Base-by-base conservation (phyloP, 768 basidiomycete species). In the Pleurotus tuoliensis region DNA sequence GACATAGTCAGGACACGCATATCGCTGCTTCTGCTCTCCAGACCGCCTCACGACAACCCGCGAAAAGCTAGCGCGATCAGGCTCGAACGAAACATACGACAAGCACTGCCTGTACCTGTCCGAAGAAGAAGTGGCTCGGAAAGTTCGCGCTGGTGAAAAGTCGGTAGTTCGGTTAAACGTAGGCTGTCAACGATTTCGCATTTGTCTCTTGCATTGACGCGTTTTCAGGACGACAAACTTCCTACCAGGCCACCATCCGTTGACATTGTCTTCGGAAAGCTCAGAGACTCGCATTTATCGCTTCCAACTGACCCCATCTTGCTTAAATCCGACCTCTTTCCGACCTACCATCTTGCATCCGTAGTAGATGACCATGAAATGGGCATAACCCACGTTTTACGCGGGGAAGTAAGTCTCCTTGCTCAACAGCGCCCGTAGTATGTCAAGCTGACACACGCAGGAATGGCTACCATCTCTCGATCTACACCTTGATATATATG, bases 381-480 rank as follows among this genome's bases (percentile, higher is more conserved):
- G 97, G 87, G 87, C 0, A 92, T 99, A 20, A 92, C 94, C 0
- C 97, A 98, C 71, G 95, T 98, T 4, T 72, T 98, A 1, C 84
- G 97, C 24, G 97, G 97, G 49, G 95, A 98, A 81, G 94, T 87
- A 56, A 25, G 77, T 61, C 16, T 2, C 6, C 22, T 9, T 25
- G 44, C n/a, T 22, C 9, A 4, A 16, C 13, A 40, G 8, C 5
- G 34, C 4, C 15, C 46, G 12, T 25, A 20, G 2, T 30, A 37
- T 5, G 5, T n/a, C 12, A 44, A 30, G 7, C 4, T 43, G 22
- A 43, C 22, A 22, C 8, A 9, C 30, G 30, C 62, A 98, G 90
- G 97, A 98, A 82, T 99, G 97, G 97, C 77, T 98, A 9, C 87
- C 93, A 2, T 98, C 95, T 1, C 80, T 95, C 16, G 91, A 94